Evolutionary conservation across 345 rosid genomes (phyloP), one percentile per base, ranked within the genome.

Genomic region (Gossypium sturtianum): DNA sequence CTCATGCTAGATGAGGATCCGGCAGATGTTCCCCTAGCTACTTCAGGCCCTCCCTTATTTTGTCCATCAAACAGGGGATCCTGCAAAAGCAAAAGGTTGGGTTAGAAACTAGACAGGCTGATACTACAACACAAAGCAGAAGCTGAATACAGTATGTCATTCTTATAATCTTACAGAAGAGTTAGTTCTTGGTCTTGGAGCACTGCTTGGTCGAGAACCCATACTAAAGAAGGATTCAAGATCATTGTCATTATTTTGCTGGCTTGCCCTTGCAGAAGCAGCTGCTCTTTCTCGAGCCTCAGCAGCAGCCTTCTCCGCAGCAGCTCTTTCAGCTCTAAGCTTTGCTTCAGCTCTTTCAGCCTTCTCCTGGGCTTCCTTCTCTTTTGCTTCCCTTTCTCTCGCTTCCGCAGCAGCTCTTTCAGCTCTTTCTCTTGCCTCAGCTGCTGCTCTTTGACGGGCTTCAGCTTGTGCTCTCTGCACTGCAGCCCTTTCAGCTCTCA

Each of bases 371-470:
- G 91, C 90, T 61, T 86, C 84, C 56, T 80, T 86, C 72, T 88
- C 91, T 84, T 90, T 86, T 8, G 84, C 84, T 80, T 86, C 95
- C 85, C 85, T 86, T 74, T 93, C 95, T 66, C 86, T 86, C 27
- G 93, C 98, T 83, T 94, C 98, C 80, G 93, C 91, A 66, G 92
- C 97, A 56, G 86, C 92, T 84, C 74, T 92, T 83, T 85, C 98
- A 20, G 97, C 97, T 81, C 88, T 90, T 79, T 89, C 98, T 75
- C 78, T 86, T 48, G 98, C 97, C 51, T 84, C 97, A 44, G 81
- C 81, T 25, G 97, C 98, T 73, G 97, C 97, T 78, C 98, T 89
- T 83, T 91, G 94, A 82, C 98, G 96, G 62, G 98, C 99, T 87
- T 95, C 99, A 70, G 97, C 92, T 76, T 91, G 92, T 17, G 87